These are phyloP conservation scores for Trichoderma parareesei DNA, from an alignment of 495 filamentous ascomycete genomes.

Conservation along the genomic window DNA sequence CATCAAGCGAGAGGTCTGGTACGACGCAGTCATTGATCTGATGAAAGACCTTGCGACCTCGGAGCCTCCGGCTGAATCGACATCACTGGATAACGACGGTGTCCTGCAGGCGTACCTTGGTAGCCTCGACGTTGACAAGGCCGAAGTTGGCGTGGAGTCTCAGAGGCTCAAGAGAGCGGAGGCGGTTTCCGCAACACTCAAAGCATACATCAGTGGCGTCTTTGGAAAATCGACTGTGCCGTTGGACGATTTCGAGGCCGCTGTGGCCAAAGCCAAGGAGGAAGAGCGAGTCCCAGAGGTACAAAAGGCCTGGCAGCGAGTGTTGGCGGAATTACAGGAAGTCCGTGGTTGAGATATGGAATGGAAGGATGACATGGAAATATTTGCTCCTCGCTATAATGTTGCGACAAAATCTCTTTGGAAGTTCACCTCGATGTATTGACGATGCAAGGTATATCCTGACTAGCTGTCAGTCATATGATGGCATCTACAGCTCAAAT, in stretches of 20 bases:
- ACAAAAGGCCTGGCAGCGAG: conserved; percentile 27
- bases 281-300: conserved; percentile 32
- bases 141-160: conserved; percentile 27
- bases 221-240: conserved; percentile 16
- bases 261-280: conserved; percentile 11
- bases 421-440: neutral
- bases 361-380: neutral
- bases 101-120: conserved; percentile 28
- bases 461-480: no score
- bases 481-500: no score
- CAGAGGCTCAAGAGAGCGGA: conserved; percentile 32
- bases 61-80: conserved; percentile 15
- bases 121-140: conserved; percentile 30
- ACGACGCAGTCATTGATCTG: conserved; percentile 23
- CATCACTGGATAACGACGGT: conserved; percentile 10
- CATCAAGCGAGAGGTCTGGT: conserved; percentile 28
- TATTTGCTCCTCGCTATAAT: neutral
- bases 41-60: conserved; percentile 20
- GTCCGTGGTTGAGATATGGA: neutral
- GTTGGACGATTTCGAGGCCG: neutral
- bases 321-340: conserved; percentile 12
- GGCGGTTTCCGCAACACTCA: conserved; percentile 25
- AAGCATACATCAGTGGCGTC: conserved; percentile 23
- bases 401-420: neutral
- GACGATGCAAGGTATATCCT: neutral